phyloP scores from a whole-genome alignment of 352 stramenopile genomes.

The Phytophthora cryptogea region DNA sequence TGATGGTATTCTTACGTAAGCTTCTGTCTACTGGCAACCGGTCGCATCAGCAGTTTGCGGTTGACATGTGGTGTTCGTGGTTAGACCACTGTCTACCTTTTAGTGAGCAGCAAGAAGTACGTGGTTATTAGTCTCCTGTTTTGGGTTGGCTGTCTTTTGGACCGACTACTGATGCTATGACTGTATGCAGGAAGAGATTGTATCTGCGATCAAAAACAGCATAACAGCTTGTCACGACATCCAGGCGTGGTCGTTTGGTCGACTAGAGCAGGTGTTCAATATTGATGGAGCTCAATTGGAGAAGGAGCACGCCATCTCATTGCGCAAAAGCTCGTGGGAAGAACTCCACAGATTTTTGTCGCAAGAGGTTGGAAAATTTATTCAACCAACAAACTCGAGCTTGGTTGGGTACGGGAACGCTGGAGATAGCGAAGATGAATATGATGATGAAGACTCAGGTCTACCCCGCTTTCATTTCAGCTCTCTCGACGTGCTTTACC shows the following conservation, averaged over 20 bases:
- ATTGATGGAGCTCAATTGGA: background rate
- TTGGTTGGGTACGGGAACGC: conserved; percentile 13
- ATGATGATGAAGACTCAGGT: conserved; percentile 23
- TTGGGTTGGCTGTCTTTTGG: background rate
- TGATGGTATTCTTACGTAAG: conserved; percentile 86
- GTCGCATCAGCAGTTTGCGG: conserved; percentile 56
- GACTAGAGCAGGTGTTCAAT: conserved; percentile 47
- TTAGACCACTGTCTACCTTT: conserved; percentile 48
- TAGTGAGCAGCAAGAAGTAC: conserved; percentile 69
- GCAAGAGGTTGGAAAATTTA: conserved; percentile 47
- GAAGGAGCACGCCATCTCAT: conserved; percentile 7
- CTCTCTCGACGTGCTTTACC: conserved; percentile 55
- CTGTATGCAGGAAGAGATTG: conserved; percentile 52
- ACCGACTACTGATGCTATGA: background rate
- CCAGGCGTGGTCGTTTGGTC: conserved; percentile 49
- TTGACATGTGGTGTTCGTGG: conserved; percentile 78
- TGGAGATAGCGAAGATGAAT: conserved; percentile 35
- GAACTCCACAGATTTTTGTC: conserved; percentile 47
- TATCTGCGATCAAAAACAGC: conserved; percentile 57
- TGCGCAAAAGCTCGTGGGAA: conserved; percentile 46
- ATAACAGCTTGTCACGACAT: conserved; percentile 41
- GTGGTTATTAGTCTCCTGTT: conserved; percentile 2
- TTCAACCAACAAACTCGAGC: conserved; percentile 27
- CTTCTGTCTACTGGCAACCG: conserved; percentile 56
- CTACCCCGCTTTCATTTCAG: conserved; percentile 39